Conservation (phyloP, 2,329 filamentous ascomycete species). For the Penicillium sp. region DNA sequence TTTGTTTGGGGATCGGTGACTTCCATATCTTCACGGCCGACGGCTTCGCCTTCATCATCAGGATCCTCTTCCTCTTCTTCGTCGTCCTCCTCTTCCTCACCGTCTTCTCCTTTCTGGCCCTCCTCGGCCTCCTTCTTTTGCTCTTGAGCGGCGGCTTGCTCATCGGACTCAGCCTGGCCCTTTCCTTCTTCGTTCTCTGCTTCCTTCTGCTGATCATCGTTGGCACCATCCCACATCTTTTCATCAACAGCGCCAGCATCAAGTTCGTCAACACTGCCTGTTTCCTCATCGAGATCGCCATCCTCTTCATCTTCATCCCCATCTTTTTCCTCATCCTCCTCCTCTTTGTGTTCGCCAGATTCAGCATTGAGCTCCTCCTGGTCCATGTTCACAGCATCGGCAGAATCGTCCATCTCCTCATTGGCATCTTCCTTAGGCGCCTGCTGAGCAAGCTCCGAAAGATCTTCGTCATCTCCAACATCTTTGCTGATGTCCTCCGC, state of each 20-base stretch:
- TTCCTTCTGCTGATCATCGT: slow-evolving; percentile 65
- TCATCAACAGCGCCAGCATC: slow-evolving; percentile 91
- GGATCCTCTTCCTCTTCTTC: slow-evolving; percentile 57
- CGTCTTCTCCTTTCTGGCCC: slow-evolving; percentile 43
- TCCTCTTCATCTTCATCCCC: slow-evolving; percentile 64
- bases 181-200: slow-evolving; percentile 72
- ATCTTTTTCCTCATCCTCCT: slow-evolving; percentile 54
- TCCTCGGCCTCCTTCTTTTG: slow-evolving; percentile 46
- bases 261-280: slow-evolving; percentile 85
- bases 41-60: slow-evolving; percentile 62
- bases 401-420: slow-evolving; percentile 46
- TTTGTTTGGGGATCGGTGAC: slow-evolving; percentile 73
- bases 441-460: slow-evolving; percentile 87
- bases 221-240: slow-evolving; percentile 94
- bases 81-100: slow-evolving; percentile 51
- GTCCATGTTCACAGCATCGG: slow-evolving; percentile 59
- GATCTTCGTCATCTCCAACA: slow-evolving; percentile 87
- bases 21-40: slow-evolving; percentile 64
- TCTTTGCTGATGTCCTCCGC: slow-evolving; percentile 98
- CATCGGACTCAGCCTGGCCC: slow-evolving; percentile 53
- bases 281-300: slow-evolving; percentile 80
- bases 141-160: slow-evolving; percentile 64
- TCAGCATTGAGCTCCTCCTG: slow-evolving; percentile 90
- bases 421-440: slow-evolving; percentile 61
- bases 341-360: slow-evolving; percentile 59